Conservation (phyloP, 805 yeast genomes). For the Saccharomyces paradoxus region DNA sequence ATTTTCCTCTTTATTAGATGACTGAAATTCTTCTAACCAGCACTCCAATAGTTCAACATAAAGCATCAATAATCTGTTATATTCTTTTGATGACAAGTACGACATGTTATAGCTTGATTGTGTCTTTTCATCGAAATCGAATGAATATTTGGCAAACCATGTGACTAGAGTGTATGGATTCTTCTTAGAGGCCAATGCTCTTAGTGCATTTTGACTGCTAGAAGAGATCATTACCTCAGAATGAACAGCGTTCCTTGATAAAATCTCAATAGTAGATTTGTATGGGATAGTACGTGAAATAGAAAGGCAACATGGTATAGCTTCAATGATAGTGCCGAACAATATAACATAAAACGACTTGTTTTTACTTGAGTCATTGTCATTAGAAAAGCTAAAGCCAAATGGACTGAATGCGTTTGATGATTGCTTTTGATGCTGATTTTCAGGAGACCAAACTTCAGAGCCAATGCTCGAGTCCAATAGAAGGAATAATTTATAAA, state of each 20-base stretch:
- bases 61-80: slow-evolving; percentile 50
- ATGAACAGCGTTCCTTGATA: slow-evolving; percentile 72
- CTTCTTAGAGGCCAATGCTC: slow-evolving; percentile 54
- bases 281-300: slow-evolving; percentile 43
- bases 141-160: slow-evolving; percentile 70
- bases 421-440: slow-evolving; percentile 30
- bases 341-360: slow-evolving; percentile 43
- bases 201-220: slow-evolving; percentile 58
- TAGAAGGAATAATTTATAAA: slow-evolving; percentile 47
- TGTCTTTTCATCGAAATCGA: slow-evolving; percentile 69
- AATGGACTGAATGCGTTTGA: slow-evolving; percentile 34
- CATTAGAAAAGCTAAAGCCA: slow-evolving; percentile 35
- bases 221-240: slow-evolving; percentile 50
- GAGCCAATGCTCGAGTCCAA: slow-evolving; percentile 56
- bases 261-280: slow-evolving; percentile 60
- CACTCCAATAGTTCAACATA: slow-evolving; percentile 73
- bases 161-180: slow-evolving; percentile 66
- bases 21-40: slow-evolving; percentile 67
- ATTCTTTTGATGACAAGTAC: slow-evolving; percentile 53
- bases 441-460: slow-evolving; percentile 33
- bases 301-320: slow-evolving; percentile 62
- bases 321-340: slow-evolving; percentile 60
- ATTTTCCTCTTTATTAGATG: slow-evolving; percentile 25
- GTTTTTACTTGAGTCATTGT: slow-evolving; percentile 22
- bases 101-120: slow-evolving; percentile 45